Evolutionary conservation across 495 filamentous ascomycete genomes (phyloP).

Genomic region (Thermothielavioides terrestris): DNA sequence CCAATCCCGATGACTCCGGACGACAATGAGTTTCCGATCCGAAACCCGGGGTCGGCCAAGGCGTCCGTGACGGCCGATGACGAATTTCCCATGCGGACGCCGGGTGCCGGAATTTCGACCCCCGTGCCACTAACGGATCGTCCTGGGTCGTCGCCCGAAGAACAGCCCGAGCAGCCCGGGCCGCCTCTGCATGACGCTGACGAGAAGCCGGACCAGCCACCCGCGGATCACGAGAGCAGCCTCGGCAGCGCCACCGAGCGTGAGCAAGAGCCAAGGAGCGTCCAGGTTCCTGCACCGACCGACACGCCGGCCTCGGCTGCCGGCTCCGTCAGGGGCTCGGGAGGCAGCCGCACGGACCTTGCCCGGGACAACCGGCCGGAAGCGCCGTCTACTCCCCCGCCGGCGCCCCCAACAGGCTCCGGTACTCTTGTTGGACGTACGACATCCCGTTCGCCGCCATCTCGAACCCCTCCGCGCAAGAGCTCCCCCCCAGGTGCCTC

Average conservation of each 20-base stretch:
- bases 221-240: neutral
- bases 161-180: constrained; percentile 2
- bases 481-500: constrained; percentile 14
- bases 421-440: constrained; percentile 8
- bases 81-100: constrained; percentile 35
- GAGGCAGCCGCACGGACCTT: constrained; percentile 10
- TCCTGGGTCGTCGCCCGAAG: constrained; percentile 18
- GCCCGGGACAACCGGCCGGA: constrained; percentile 13
- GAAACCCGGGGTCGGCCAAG: constrained; percentile 29
- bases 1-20: constrained; percentile 29
- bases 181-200: too few species aligned
- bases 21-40: constrained; percentile 44
- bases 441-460: constrained; percentile 20
- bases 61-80: constrained; percentile 25
- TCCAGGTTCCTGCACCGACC: neutral
- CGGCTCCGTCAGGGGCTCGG: constrained; percentile 7
- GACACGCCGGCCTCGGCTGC: neutral
- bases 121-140: constrained; percentile 18
- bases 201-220: neutral
- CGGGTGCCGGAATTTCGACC: constrained; percentile 30
- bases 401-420: constrained; percentile 12
- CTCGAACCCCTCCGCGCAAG: constrained; percentile 9
- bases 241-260: neutral
- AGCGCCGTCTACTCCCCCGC: constrained; percentile 17
- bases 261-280: neutral